Evolutionary conservation across 768 basidiomycete genomes (phyloP).

Genomic region (Hemileccinum rubropunctum): DNA sequence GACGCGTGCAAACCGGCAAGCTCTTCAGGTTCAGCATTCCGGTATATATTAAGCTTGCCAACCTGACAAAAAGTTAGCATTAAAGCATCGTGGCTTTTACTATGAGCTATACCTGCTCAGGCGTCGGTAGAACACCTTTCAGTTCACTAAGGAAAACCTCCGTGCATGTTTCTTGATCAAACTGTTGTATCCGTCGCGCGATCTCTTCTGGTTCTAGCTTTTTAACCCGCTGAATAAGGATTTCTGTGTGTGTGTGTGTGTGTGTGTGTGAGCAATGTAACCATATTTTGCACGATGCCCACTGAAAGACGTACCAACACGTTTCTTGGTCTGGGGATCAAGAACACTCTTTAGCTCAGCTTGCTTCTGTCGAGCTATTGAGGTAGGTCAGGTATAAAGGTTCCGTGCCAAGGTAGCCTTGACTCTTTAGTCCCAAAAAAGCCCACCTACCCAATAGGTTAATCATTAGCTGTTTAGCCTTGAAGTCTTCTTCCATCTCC

Average conservation of each 20-base stretch:
- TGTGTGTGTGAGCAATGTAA: not conserved
- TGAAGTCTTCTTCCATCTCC: constrained; percentile 98
- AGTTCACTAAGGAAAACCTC: constrained; percentile 88
- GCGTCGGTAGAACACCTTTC: constrained; percentile 83
- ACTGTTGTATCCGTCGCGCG: constrained; percentile 77
- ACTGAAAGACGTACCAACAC: constrained; percentile 66
- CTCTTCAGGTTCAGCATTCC: constrained; percentile 82
- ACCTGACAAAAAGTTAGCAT: constrained; percentile 42
- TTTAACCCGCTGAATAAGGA: constrained; percentile 85
- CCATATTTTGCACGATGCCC: not conserved
- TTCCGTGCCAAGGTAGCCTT: not conserved
- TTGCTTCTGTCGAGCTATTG: constrained; percentile 72
- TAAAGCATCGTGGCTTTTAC: not conserved
- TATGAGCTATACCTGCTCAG: constrained; percentile 65
- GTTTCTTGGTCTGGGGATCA: constrained; percentile 88
- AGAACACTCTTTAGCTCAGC: constrained; percentile 91
- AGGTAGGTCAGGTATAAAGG: constrained; percentile 8
- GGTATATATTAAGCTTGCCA: constrained; percentile 87
- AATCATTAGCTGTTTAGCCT: constrained; percentile 91
- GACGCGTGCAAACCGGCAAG: constrained; percentile 88
- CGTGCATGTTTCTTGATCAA: constrained; percentile 83
- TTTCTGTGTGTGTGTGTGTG: constrained; percentile 62
- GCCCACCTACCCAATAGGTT: constrained; percentile 70
- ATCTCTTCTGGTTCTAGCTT: constrained; percentile 85
- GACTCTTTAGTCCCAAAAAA: not conserved